Percentiles rank a stretch among this genome's conserved stretches.
phyloP scores from a whole-genome alignment of 108 stramenopile species.

The Skeletonema menzelii region DNA sequence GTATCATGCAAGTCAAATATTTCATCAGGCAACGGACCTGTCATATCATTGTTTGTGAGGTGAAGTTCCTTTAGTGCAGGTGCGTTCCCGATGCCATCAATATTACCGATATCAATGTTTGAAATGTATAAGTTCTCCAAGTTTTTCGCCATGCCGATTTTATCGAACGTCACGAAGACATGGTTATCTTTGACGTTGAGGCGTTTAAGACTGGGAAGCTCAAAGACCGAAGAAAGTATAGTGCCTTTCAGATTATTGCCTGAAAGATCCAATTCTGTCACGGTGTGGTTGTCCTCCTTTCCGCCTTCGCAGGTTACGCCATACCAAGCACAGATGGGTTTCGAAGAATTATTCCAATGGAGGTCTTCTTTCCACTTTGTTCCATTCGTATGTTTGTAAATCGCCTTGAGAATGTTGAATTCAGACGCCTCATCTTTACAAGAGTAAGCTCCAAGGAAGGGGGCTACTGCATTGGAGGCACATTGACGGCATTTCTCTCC shows the following conservation, averaged over 20 bases:
- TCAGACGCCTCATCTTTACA: constrained; percentile 22
- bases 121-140: constrained; percentile 53
- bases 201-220: constrained; percentile 40
- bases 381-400: constrained; percentile 33
- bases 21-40: constrained; percentile 51
- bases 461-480: constrained; percentile 24
- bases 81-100: constrained; percentile 53
- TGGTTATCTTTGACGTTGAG: constrained; percentile 47
- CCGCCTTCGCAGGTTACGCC: constrained; percentile 59
- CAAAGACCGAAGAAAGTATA: constrained; percentile 56
- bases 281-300: constrained; percentile 46
- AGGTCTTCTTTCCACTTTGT: constrained; percentile 18
- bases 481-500: constrained; percentile 34
- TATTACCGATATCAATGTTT: constrained; percentile 40
- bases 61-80: constrained; percentile 51
- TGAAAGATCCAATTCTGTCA: constrained; percentile 28
- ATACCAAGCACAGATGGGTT: constrained; percentile 66
- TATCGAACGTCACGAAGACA: constrained; percentile 49
- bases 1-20: constrained; percentile 52
- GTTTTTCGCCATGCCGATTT: constrained; percentile 49
- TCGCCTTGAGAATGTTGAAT: constrained; percentile 21
- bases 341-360: constrained; percentile 52
- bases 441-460: constrained; percentile 43
- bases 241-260: constrained; percentile 54
- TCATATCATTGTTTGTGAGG: constrained; percentile 46